Evolutionary conservation across 495 filamentous ascomycete species (phyloP).

Genomic region (Aspergillus heteromorphus): DNA sequence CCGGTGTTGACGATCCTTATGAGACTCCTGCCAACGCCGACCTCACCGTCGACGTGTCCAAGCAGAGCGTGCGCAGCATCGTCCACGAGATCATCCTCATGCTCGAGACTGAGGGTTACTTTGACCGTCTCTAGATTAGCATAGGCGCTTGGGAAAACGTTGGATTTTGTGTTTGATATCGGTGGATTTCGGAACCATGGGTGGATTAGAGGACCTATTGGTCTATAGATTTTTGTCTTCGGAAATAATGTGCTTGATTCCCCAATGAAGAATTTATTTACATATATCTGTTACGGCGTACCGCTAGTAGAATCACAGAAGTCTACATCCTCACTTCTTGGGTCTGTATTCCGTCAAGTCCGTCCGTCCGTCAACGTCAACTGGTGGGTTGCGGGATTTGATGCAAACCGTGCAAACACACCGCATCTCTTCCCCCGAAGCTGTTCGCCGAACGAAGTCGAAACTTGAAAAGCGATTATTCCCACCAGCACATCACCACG

Average conservation of each 20-base stretch:
- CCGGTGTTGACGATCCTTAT: conserved; percentile 96
- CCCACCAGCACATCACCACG: background rate
- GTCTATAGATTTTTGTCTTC: conserved; percentile 13
- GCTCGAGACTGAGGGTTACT: conserved; percentile 82
- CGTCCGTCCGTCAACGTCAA: no score
- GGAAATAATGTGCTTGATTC: conserved; percentile 8
- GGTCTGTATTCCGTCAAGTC: no score
- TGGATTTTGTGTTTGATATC: conserved; percentile 16
- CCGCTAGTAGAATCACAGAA: no score
- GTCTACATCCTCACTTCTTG: no score
- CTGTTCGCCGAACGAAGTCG: background rate
- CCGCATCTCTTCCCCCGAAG: background rate
- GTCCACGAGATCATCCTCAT: conserved; percentile 96
- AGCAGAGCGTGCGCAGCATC: conserved; percentile 81
- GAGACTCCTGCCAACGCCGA: conserved; percentile 79
- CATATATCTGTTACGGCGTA: no score
- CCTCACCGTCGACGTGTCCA: conserved; percentile 77
- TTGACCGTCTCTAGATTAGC: conserved; percentile 32
- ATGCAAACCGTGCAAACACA: conserved; percentile 19
- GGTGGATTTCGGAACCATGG: conserved; percentile 8
- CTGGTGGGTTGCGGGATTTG: background rate
- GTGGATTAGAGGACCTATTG: conserved; percentile 3
- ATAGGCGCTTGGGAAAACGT: conserved; percentile 6
- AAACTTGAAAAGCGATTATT: background rate
- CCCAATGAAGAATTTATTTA: background rate